Conservation (phyloP, 768 basidiomycete genomes). For the Infundibulicybe gibba region DNA sequence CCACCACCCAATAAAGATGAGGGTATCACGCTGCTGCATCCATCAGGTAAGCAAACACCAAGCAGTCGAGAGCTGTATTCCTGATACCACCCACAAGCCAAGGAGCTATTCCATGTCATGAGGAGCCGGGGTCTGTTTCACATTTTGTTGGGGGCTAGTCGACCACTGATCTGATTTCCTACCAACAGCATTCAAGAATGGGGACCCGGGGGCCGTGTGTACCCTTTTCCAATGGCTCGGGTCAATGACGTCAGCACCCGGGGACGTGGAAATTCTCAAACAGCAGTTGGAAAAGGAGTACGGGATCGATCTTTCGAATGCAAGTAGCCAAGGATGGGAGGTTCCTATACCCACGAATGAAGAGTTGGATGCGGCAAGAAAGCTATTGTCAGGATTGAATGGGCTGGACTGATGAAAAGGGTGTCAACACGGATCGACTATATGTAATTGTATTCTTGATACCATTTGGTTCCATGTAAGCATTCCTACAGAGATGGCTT, state of each 20-base stretch:
- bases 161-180: not conserved
- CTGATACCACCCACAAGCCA: not conserved
- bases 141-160: no score
- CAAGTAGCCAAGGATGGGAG: not conserved
- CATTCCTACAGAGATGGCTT: no score
- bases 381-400: not conserved
- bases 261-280: not conserved
- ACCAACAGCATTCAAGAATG: conserved; percentile 2
- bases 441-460: not conserved
- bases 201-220: conserved; percentile 1
- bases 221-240: conserved; percentile 2
- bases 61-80: no score
- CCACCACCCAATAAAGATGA: no score
- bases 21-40: no score
- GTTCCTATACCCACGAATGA: not conserved
- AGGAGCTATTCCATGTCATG: conserved; percentile 2
- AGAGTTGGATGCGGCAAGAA: not conserved
- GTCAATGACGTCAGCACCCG: not conserved
- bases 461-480: not conserved
- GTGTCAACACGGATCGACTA: not conserved
- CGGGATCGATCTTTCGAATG: conserved; percentile 1
- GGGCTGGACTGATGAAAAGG: no score
- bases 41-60: no score
- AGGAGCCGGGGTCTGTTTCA: conserved; percentile 1
- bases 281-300: conserved; percentile 4